Percentiles rank a stretch among this genome's conserved stretches.
Conservation (phyloP, 73 alveolate species). For the Tetrahymena thermophila region DNA sequence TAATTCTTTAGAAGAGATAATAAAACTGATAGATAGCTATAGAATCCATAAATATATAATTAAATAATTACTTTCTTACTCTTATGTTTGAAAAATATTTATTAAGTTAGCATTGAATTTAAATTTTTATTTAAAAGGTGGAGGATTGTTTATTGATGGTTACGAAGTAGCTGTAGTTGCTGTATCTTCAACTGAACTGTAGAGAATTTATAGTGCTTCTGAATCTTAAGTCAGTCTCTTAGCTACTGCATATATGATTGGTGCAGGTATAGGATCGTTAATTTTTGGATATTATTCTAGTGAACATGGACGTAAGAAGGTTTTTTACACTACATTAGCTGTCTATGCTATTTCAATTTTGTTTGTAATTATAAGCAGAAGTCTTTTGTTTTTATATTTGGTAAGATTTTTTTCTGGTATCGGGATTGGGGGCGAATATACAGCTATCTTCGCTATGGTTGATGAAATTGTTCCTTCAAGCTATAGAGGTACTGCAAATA, state of each 20-base stretch:
- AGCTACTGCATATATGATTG: background rate
- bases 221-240: background rate
- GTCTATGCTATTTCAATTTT: background rate
- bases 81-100: too few species aligned
- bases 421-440: background rate
- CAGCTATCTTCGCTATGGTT: background rate
- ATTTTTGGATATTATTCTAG: background rate
- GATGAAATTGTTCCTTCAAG: background rate
- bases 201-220: background rate
- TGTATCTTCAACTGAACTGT: background rate
- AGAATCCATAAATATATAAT: too few species aligned
- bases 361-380: background rate
- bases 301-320: background rate
- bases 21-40: background rate
- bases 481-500: background rate
- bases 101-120: background rate
- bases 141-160: background rate
- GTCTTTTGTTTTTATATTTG: background rate
- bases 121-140: background rate
- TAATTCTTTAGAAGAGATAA: background rate
- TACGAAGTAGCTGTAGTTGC: background rate
- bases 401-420: background rate
- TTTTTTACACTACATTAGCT: background rate
- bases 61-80: too few species aligned
- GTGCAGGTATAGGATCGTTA: background rate